Evolutionary conservation across 2,329 filamentous ascomycete genomes (phyloP).

Genomic region (Aspergillus puulaauensis): DNA sequence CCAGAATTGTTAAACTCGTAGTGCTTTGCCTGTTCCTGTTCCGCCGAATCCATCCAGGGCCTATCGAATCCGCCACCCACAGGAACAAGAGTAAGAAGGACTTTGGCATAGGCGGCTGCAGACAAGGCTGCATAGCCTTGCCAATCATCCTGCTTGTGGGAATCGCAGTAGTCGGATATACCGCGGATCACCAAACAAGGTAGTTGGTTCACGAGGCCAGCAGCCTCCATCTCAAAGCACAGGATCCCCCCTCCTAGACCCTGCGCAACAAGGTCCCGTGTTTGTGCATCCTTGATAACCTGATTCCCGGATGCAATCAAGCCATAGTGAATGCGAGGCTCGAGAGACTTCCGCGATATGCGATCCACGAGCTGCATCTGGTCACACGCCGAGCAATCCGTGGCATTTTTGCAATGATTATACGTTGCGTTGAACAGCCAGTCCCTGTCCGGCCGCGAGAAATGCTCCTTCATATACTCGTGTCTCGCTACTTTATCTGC

Average conservation of each 20-base stretch:
- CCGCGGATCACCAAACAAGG: conserved; percentile 11
- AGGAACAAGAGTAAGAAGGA: neutral
- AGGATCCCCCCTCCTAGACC: neutral
- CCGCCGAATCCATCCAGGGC: too few species aligned
- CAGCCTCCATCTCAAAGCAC: neutral
- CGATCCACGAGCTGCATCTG: neutral
- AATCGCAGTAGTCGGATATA: conserved; percentile 11
- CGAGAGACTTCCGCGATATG: too few species aligned
- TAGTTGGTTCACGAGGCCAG: neutral
- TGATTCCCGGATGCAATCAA: conserved; percentile 5
- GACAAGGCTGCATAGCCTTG: neutral
- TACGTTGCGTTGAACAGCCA: neutral
- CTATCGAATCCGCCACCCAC: too few species aligned
- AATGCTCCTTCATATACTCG: neutral
- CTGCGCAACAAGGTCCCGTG: neutral
- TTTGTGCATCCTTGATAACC: conserved; percentile 1
- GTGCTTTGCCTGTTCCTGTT: too few species aligned
- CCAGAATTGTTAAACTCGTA: too few species aligned
- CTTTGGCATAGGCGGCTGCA: conserved; percentile 5
- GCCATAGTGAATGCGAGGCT: too few species aligned
- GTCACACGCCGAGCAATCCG: neutral
- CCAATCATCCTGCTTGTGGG: conserved; percentile 5
- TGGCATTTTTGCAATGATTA: neutral
- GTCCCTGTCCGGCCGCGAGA: neutral
- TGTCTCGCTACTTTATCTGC: neutral